Evolutionary conservation across 768 basidiomycete genomes (phyloP).

Genomic region (Trichaptum fuscoviolaceum): DNA sequence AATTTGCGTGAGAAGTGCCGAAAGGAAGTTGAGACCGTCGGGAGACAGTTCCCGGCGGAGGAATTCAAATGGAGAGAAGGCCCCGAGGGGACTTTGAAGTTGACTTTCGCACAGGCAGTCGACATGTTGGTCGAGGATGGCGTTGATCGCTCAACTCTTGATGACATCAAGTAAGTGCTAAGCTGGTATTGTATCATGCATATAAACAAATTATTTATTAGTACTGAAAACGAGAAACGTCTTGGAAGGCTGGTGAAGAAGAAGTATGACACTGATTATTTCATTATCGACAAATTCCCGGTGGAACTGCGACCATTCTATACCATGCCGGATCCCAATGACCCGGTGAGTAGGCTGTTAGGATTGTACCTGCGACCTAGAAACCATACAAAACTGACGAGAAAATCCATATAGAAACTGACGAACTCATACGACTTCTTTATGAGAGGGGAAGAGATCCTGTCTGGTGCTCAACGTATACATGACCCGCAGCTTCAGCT

Average conservation of each 20-base stretch:
- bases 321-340: slow-evolving; percentile 95
- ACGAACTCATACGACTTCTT: slow-evolving; percentile 99
- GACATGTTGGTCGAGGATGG: slow-evolving; percentile 85
- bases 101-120: slow-evolving; percentile 85
- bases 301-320: slow-evolving; percentile 95
- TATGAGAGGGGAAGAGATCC: slow-evolving; percentile 99
- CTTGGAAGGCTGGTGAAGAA: slow-evolving; percentile 85
- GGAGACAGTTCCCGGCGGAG: slow-evolving; percentile 89
- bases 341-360: slow-evolving; percentile 56
- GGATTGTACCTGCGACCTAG: slow-evolving; percentile 8
- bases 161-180: slow-evolving; percentile 78
- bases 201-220: slow-evolving; percentile 23
- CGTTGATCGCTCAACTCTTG: slow-evolving; percentile 66
- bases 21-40: slow-evolving; percentile 77
- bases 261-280: slow-evolving; percentile 97
- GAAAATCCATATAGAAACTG: slow-evolving; percentile 46
- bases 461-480: slow-evolving; percentile 96
- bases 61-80: slow-evolving; percentile 94
- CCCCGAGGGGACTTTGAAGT: slow-evolving; percentile 78
- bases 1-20: slow-evolving; percentile 71
- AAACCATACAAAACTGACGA: slow-evolving; percentile 1
- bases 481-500: slow-evolving; percentile 82
- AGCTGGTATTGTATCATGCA: slow-evolving; percentile 3
- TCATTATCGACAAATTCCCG: slow-evolving; percentile 99
- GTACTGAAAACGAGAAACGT: slow-evolving; percentile 93